Conservation (phyloP, 345 rosid species). For the Salix suchowensis region DNA sequence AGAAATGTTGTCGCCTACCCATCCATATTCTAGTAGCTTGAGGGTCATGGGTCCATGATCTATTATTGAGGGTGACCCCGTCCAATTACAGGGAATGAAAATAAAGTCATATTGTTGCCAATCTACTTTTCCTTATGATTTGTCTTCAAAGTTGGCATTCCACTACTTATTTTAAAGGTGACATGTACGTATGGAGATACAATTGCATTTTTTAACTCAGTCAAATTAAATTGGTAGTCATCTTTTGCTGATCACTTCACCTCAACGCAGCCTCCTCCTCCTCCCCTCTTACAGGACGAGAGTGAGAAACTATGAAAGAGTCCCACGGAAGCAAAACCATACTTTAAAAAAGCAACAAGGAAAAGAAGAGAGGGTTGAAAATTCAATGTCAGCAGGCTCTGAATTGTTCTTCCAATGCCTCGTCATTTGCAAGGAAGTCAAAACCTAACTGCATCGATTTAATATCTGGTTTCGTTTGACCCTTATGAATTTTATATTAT, state of each 20-base stretch:
- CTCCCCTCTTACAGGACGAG: neutral
- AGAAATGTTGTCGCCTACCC: neutral
- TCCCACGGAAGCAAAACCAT: neutral
- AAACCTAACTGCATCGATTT: neutral
- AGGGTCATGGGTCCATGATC: constrained; percentile 10
- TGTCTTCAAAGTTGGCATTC: neutral
- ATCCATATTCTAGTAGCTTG: constrained; percentile 5
- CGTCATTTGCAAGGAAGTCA: constrained; percentile 6
- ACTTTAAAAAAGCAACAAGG: neutral
- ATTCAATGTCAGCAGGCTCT: constrained; percentile 11
- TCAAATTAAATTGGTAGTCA: neutral
- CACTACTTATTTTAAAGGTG: neutral
- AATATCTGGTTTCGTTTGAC: constrained; percentile 10
- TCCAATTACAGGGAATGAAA: constrained; percentile 11
- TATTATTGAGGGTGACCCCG: neutral
- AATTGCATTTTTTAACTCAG: neutral
- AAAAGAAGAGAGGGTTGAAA: neutral
- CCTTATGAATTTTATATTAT: neutral
- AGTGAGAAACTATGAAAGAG: neutral
- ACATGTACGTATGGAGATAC: neutral
- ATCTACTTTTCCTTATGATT: neutral
- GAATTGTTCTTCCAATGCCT: constrained; percentile 17
- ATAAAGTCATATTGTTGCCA: constrained; percentile 3
- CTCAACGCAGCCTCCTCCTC: neutral
- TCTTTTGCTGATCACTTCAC: no score